Evolutionary conservation across 306 rosid species (phyloP), one percentile per base, ranked within the genome.

Genomic region (Casuarina equisetifolia): DNA sequence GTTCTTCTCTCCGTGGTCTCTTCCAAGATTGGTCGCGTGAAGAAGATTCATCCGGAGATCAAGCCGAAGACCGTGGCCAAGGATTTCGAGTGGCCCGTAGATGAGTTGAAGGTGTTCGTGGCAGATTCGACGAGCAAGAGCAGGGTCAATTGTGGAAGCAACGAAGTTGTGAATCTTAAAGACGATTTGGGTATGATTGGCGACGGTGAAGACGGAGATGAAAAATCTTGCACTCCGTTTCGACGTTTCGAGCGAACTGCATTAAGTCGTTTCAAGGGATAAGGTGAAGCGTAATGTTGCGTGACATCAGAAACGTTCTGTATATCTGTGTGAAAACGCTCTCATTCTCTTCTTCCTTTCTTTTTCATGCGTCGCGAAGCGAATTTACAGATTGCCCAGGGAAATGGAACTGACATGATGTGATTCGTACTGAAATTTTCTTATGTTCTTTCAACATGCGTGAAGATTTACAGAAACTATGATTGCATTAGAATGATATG

Each of bases 71-170:
- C 13, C 5, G 49, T 53, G 70, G 67, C 71, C 25, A 54, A 44
- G 61, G 83, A 70, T 61, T 84, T 84, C 49, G 83, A 78, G 75
- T 84, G 85, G 85, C 51, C 76, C 16, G 66, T 74, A 16, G 70
- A 78, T 39, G 62, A 84, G 55, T 62, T 84, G 82, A 84, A 76
- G 75, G 70, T 70, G 61, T 16, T 70, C 40, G 71, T 49, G 46
- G 82, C 39, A 19, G 74, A 67, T 49, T 53, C 78, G 19, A 11
- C 9, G 43, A 64, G 64, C 38, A 12, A 58, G 36, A 58, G 25
- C 39, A 3, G 25, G 50, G 72, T 13, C 39, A 72, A 69, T 53
- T 36, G 42, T 40, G 48, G 71, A 35, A 40, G 50, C 19, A 59
- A 19, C 68, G 50, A 61, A 54, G 38, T 40, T 12, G 66, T 75